Percentiles rank a stretch among this genome's conserved stretches.
Conservation (phyloP, 2,329 filamentous ascomycete species). For the Botryotinia calthae region DNA sequence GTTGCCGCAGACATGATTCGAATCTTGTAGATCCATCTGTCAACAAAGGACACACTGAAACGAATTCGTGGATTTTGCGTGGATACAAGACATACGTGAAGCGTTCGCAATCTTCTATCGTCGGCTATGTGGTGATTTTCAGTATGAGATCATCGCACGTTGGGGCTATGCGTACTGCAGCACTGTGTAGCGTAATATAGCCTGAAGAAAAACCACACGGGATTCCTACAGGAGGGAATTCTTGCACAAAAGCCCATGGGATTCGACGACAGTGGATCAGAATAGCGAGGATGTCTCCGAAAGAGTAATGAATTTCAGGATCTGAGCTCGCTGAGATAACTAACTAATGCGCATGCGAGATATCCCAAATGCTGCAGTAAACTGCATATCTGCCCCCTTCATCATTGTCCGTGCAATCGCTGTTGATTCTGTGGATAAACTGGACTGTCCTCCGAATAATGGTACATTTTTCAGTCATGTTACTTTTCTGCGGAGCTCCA, state of each 20-base stretch:
- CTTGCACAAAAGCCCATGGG: neutral
- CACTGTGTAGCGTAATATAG: neutral
- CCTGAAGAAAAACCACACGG: neutral
- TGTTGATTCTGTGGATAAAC: neutral
- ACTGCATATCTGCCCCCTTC: neutral
- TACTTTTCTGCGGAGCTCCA: neutral
- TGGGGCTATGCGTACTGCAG: neutral
- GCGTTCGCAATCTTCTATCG: neutral
- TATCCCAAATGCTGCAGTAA: neutral
- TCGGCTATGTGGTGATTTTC: neutral
- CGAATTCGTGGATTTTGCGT: conserved; percentile 1
- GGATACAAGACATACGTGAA: neutral
- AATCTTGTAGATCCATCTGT: neutral
- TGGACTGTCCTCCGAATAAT: neutral
- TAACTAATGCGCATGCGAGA: conserved; percentile 10
- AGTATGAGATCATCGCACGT: neutral
- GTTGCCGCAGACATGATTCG: neutral
- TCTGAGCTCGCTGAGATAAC: neutral
- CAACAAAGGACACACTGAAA: neutral
- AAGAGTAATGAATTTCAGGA: neutral
- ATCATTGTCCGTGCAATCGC: conserved; percentile 18
- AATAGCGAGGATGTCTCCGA: neutral
- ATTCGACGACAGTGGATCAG: neutral
- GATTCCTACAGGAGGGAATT: too few species aligned
- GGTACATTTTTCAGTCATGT: conserved; percentile 11